Evolutionary conservation across 305 asterid species (phyloP), one percentile per base, ranked within the genome.

Genomic region (Withania somnifera): DNA sequence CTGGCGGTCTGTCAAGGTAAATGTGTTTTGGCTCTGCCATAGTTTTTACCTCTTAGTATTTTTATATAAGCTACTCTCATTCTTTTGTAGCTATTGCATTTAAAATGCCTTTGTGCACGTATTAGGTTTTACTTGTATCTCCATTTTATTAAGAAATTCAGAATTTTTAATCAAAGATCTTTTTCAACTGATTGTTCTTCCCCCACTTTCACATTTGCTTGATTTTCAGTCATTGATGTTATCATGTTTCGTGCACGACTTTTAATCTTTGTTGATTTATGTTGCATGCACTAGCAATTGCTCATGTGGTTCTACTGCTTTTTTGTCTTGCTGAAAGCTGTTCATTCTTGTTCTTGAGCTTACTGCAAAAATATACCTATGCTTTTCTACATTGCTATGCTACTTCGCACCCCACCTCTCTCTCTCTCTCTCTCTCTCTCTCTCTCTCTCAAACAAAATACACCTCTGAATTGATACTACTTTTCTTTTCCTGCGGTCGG

Each of bases 1-100:
- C 38, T 84, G 86, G 86, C 81, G 86, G 26, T 84, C 86, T 26
- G 84, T 84, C 40, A 84, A 84, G 86, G 86, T 83, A 84, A 66
- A 83, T 54, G 42, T 84, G 15, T 56, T 11, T 17, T 5, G 30
- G 63, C 63, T 50, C 17, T 26, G 5, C 28, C 61, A 73, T 71
- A 6, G 57, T 45, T 11, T 68, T 38, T 42, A 42, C 36, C 42
- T 7, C 2, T 45, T 71, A 71, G 9, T 24, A 71, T 24, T 24
- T 14, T 17, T 45, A 47, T 47, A 47, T 24, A 47, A 10, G 17
- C 73, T 32, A 63, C 3, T 64, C 7, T 32, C 73, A 26, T 24
- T 71, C 26, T 73, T 15, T 26, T 73, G 42, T 15, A 47, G 79
- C 36, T 54, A 26, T 47, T 22, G 58, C 14, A 45, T 45, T 71